These are phyloP conservation scores for Dentipellis sp. DNA, from an alignment of 768 basidiomycete genomes.

Conservation along the genomic window DNA sequence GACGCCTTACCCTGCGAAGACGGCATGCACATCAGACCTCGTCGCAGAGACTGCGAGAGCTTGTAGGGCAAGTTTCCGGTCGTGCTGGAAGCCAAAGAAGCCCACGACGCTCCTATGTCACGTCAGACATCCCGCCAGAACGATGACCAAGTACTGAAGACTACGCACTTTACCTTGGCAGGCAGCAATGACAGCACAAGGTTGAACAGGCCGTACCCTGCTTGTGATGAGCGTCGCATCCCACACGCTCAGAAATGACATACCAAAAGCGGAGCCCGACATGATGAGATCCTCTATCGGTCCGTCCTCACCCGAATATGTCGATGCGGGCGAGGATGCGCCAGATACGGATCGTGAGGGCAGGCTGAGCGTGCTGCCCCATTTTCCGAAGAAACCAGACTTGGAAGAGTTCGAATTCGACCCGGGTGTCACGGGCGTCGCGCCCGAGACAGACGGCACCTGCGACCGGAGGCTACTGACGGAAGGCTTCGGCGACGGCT, in stretches of 20 bases:
- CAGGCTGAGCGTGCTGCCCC: conserved; percentile 15
- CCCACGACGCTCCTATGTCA: conserved; percentile 55
- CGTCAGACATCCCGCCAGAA: not conserved
- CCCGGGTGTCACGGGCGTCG: conserved; percentile 11
- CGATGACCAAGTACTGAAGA: not conserved
- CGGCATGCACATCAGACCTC: conserved; percentile 61
- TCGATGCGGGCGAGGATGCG: conserved; percentile 2
- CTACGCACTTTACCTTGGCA: conserved; percentile 51
- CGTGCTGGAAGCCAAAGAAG: conserved; percentile 68
- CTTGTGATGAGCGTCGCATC: not conserved
- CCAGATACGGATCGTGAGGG: conserved; percentile 10
- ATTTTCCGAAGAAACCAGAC: conserved; percentile 20
- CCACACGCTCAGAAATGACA: conserved; percentile 10
- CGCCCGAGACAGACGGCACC: not conserved
- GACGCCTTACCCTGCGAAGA: conserved; percentile 59
- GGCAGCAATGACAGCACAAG: conserved; percentile 72
- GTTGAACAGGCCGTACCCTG: conserved; percentile 50
- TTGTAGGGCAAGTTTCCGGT: conserved; percentile 56
- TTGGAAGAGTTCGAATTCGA: conserved; percentile 1
- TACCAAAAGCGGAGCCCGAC: conserved; percentile 72
- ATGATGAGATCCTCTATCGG: conserved; percentile 65
- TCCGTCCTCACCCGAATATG: conserved; percentile 28
- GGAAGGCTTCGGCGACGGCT: conserved; percentile 28
- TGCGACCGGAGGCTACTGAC: not conserved
- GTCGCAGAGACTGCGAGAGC: conserved; percentile 62